A percentile compares a stretch with the other conserved stretches of the same genome.
phyloP scores from a whole-genome alignment of 345 rosid genomes.

The Jatropha curcas region DNA sequence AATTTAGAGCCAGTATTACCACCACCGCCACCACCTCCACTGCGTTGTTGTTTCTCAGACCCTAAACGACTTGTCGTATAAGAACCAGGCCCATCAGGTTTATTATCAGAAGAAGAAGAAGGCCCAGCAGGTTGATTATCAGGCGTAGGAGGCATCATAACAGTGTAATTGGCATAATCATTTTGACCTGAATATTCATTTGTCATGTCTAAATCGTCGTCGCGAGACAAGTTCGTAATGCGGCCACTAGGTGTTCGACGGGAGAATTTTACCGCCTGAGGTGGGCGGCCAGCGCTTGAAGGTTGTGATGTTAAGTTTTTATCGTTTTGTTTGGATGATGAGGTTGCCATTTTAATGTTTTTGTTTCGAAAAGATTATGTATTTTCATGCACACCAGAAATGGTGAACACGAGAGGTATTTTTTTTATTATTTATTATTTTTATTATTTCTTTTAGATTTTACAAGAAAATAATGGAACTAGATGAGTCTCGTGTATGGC shows the following conservation, averaged over 20 bases:
- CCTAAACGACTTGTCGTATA: conserved; percentile 32
- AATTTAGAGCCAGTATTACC: conserved; percentile 31
- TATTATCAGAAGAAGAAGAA: conserved; percentile 27
- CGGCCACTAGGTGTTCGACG: conserved; percentile 74
- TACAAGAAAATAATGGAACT: conserved; percentile 7
- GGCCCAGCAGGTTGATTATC: conserved; percentile 75
- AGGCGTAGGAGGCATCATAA: conserved; percentile 91
- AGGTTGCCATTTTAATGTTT: conserved; percentile 34
- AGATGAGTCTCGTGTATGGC: background rate
- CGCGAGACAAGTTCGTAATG: conserved; percentile 62
- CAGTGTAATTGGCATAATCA: conserved; percentile 87
- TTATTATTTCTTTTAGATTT: background rate
- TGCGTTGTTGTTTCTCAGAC: conserved; percentile 16
- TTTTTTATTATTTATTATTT: no score
- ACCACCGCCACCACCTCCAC: conserved; percentile 4
- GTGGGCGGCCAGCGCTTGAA: conserved; percentile 51
- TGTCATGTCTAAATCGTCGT: conserved; percentile 70
- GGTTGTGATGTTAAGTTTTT: conserved; percentile 46
- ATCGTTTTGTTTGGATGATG: conserved; percentile 32
- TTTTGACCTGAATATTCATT: conserved; percentile 66
- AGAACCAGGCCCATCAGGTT: conserved; percentile 27
- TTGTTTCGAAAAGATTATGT: background rate
- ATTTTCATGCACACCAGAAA: conserved; percentile 11
- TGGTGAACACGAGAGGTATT: background rate
- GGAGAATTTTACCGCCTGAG: conserved; percentile 58